Base-by-base conservation (phyloP, 179 eudicot genomes). In the Patellifolia procumbens region DNA sequence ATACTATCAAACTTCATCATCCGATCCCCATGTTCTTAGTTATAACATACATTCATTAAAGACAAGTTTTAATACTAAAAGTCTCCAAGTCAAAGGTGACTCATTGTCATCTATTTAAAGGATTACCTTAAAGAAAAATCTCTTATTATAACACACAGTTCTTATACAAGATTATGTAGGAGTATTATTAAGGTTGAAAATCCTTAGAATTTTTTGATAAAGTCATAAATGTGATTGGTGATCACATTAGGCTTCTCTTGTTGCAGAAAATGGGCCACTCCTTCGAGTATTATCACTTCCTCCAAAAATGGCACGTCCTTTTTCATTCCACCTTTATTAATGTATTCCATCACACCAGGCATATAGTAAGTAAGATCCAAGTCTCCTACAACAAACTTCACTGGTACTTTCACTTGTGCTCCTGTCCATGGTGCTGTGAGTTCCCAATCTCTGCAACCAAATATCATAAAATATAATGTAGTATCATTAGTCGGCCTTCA, bases 261-360 rank as follows among this genome's bases (percentile, higher is more conserved):
- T 74, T 90, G 90, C 60, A 90, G 73, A 74, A 91, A 93, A 84
- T 93, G 98, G 49, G 86, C 95, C 2, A 85, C 95, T 37, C 92
- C 97, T 87, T 89, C 89, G 79, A 93, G 75, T 20, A 93, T 72
- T 1, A 93, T 88, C 9, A 88, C 76, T 39, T 93, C 96, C 68
- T 92, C 83, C 84, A 94, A 78, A 53, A 83, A 85, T 0, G 98
- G 97, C 15, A 94, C 98, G 53, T 81, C 77, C 63, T 56, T 80
- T 70, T 86, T 76, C 88, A 94, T 87, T 29, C 90, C 85, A n/a
- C 97, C 96, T 28, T 80, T 76, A 74, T 85, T 79, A 35, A 92
- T 78, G 37, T 88, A 90, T 56, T 92, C 89, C 85, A 86, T 86
- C 2, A 81, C 86, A 3, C 93, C 90, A 0, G 89, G 92, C 59